Evolutionary conservation across 2,329 filamentous ascomycete species (phyloP).

Genomic region (Colletotrichum tofieldiae): DNA sequence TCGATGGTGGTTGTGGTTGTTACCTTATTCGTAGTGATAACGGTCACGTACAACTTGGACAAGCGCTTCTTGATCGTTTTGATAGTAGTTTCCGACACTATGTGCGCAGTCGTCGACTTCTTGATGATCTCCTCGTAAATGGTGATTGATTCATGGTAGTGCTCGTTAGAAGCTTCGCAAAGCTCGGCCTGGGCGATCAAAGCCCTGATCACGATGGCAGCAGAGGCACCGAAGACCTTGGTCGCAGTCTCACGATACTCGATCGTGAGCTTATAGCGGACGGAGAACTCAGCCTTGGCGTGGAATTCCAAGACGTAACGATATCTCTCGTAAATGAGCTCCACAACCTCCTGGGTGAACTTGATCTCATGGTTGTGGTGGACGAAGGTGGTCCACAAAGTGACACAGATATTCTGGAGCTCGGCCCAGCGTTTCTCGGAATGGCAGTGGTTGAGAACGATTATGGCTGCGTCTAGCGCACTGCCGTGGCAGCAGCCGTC

Average conservation of each 20-base stretch:
- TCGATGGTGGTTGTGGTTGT: constrained; percentile 55
- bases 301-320: constrained; percentile 62
- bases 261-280: constrained; percentile 60
- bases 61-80: constrained; percentile 65
- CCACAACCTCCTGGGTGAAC: constrained; percentile 60
- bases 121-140: constrained; percentile 64
- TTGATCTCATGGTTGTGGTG: constrained; percentile 55
- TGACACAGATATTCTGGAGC: constrained; percentile 61
- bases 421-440: constrained; percentile 60
- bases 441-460: constrained; percentile 62
- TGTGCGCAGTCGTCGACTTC: constrained; percentile 52
- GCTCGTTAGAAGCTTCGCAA: constrained; percentile 60
- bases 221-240: constrained; percentile 52
- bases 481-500: constrained; percentile 55
- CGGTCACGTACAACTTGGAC: constrained; percentile 60
- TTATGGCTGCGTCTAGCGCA: constrained; percentile 62
- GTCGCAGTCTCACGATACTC: constrained; percentile 64
- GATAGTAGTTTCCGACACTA: constrained; percentile 54
- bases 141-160: constrained; percentile 60
- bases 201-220: constrained; percentile 50
- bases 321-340: constrained; percentile 62
- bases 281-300: constrained; percentile 58
- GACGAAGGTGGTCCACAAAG: constrained; percentile 58
- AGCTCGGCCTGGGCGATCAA: constrained; percentile 59
- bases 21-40: constrained; percentile 56